A percentile compares a stretch with the other conserved stretches of the same genome.
These are phyloP conservation scores for Mycena capillaripes DNA, from an alignment of 768 basidiomycete genomes.

Conservation along the genomic window DNA sequence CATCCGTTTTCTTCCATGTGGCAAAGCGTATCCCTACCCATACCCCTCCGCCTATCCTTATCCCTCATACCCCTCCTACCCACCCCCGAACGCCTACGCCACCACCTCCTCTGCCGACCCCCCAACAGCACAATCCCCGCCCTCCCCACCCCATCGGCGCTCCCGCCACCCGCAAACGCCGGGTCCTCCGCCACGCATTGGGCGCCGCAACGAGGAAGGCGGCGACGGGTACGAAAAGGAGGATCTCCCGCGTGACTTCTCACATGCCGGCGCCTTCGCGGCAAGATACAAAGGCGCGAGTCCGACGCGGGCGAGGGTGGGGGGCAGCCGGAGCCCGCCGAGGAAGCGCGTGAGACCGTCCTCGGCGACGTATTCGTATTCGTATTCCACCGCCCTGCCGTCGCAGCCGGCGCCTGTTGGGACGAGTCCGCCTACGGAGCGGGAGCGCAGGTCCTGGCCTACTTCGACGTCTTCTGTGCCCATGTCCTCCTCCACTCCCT, in stretches of 20 bases:
- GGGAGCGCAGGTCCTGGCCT: neutral
- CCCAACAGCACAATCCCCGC: neutral
- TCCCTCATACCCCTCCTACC: neutral
- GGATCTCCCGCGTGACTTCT: constrained; percentile 10
- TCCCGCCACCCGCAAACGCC: constrained; percentile 10
- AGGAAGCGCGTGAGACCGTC: neutral
- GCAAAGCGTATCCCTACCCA: constrained; percentile 2
- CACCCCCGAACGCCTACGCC: neutral
- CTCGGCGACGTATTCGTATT: neutral
- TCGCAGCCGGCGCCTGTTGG: too few relatives aligned
- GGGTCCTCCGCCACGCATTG: neutral
- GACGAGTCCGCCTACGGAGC: neutral
- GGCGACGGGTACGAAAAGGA: constrained; percentile 37
- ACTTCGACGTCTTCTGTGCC: too few relatives aligned
- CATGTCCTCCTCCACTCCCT: neutral
- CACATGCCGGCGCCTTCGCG: constrained; percentile 14
- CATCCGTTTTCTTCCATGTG: neutral
- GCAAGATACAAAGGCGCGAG: neutral
- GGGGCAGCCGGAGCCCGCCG: neutral
- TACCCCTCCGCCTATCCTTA: constrained; percentile 1
- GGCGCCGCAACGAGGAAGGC: neutral
- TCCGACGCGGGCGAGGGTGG: neutral
- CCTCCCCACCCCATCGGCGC: neutral
- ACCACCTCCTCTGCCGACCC: neutral
- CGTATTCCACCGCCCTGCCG: neutral